Evolutionary conservation across 75 land plant species (phyloP), one percentile per base, ranked within the genome.

Genomic region (Sequoiadendron giganteum): DNA sequence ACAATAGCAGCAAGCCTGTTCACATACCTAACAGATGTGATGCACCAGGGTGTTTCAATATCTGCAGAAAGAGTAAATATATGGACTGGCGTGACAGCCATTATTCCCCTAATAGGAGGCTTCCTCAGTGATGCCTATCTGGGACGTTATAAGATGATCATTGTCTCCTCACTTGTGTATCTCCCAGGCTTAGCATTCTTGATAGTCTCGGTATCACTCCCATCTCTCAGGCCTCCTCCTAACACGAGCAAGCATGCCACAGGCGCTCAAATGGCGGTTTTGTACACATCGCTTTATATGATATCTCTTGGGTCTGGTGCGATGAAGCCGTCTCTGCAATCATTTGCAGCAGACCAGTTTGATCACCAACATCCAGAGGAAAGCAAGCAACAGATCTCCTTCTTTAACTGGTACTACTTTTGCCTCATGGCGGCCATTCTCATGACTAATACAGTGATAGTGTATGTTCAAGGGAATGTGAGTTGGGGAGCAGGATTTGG

Each of bases 151-250:
- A 81, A 88, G 49, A 81, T 88, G 73, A 87, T 89, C 52, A 40
- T 73, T 8, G 8, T 32, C 1, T 87, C 90, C 72, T 90, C 92
- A 49, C 43, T 70, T 54, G n/a, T 91, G 39, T 91, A 91, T 80
- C 65, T 87, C 72, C 28, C 83, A 32, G 92, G 70, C n/a, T 28
- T 65, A 28, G 70, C n/a, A 1, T 28, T 65, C 8, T 65, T 65
- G 70, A 65, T 65, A 65, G 70, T 65, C 70, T 65, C 70, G 0
- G 70, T 65, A 25, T 65, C 70, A 25, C 70, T 65, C 10, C 28
- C 70, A 28, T 65, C 70, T 25, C 30, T 65, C n/a, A 65, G 30
- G n/a, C 70, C 70, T 0, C 55, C 55, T 52, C 15, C 65, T 58
- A 19, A 58, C 65, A 58, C 16, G 14, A 14, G 19, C 6, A 58